Evolutionary conservation across 169 alveolate species (phyloP), one percentile per base, ranked within the genome.

Genomic region (Plasmodium coatneyi): DNA sequence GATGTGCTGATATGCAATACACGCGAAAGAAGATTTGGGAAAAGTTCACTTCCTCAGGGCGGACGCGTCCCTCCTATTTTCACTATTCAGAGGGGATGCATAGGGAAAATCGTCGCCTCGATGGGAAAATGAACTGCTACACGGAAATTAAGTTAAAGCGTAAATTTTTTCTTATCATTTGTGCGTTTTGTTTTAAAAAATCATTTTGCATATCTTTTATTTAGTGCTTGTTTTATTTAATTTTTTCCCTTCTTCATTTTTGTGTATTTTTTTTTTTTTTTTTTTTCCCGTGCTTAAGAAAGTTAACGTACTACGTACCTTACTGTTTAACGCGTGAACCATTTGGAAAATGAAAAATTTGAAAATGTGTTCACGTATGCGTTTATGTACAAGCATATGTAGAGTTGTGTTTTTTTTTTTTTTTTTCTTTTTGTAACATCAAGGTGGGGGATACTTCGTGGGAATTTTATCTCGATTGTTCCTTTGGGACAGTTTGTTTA

Each of bases 151-250:
- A 66, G 12, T 66, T 66, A 66, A 66, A 66, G 30, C 36, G 19
- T 74, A 30, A 74, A n/a, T 74, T 74, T 16, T 74, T 74, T 74
- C 60, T 74, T 74, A 34, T 32, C 54, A n/a, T 25, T 32, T 74
- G 28, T 32, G 54, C 9, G 28, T 32, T 32, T 74, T 19, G 36
- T 34, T 74, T 19, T 32, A n/a, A n/a, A 34, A 34, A 3, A 34
- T 32, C 22, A 34, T 32, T 74, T 74, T 25, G 4, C 54, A 14
- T 32, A 25, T 25, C 22, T 74, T 32, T 74, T 74, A 34, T 28
- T 74, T 74, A 0, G 3, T 74, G 9, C 14, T 74, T 74, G 36
- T 74, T 74, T 74, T 74, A 34, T 74, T 74, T 74, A 32, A 16
- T 25, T 74, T 1, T 74, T 74, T 74, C 32, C 22, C 34, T 74